Base-by-base conservation (phyloP, 257 asterid species). In the Ophiorrhiza pumila region DNA sequence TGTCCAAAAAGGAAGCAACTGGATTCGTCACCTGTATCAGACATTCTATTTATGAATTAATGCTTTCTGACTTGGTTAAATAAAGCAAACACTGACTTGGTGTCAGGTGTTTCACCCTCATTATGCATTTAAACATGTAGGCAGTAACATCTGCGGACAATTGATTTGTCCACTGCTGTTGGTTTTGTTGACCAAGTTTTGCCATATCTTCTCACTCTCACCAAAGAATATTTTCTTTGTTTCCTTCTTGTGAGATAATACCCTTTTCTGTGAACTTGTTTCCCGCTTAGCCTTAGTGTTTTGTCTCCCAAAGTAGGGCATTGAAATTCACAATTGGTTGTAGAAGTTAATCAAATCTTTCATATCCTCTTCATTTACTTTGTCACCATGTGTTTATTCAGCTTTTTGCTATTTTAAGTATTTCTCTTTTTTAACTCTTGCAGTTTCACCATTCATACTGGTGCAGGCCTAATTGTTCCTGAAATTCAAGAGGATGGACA, bases 401-500 rank as follows among this genome's bases (percentile, higher is more conserved):
- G 7, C 20, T 20, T 65, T 1, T 41, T 60, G 14, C 5, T 20
- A 35, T 62, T 35, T 6, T 20, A 1, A 22, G 0, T 17, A 4
- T 42, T 42, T 4, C 17, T 8, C 35, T 12, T 37, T 29, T 1
- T 18, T 68, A 2, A 7, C 20, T 79, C 35, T 68, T 83, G 83
- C 85, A 93, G 98, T 76, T 93, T 87, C 86, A 91, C 90, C 14
- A 83, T 93, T 74, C 93, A 91, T 71, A 93, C 97, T 64, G 96
- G 93, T 63, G 98, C 98, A 58, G 98, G 98, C 68, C 86, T 89
- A 43, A 91, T 93, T 75, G 84, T 93, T 75, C 98, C 98, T 46
- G 93, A 91, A 86, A 82, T 91, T 65, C 97, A 84, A 84, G 97
- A 89, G 69, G 91, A 89, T 72, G 96, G 96, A 72, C 85, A 93